These are phyloP conservation scores for Tricholoma sp. DNA, from an alignment of 768 basidiomycete species.

Conservation along the genomic window DNA sequence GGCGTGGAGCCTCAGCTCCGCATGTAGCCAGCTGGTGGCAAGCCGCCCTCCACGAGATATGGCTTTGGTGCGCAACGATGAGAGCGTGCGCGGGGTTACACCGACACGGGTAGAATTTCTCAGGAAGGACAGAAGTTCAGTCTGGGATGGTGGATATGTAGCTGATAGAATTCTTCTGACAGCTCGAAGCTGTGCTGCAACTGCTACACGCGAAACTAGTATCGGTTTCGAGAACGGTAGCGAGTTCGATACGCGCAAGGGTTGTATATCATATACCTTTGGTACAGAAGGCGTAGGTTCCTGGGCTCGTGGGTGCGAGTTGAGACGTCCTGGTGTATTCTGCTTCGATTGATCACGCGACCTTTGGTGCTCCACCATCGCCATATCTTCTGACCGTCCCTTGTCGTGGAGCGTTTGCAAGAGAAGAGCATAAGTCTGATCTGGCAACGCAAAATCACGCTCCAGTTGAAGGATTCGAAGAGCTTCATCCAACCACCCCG, in stretches of 20 bases:
- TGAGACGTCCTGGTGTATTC: neutral
- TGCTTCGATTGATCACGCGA: neutral
- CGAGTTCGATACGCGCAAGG: neutral
- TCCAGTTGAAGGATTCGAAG: constrained; percentile 3
- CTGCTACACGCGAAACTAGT: neutral
- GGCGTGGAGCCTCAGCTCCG: constrained; percentile 5
- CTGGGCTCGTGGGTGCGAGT: neutral
- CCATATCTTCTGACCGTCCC: neutral
- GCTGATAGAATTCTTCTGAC: constrained; percentile 3
- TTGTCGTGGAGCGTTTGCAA: constrained; percentile 1
- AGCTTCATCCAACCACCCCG: constrained; percentile 14
- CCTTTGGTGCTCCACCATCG: neutral
- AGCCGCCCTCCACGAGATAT: neutral
- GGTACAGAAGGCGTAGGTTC: neutral
- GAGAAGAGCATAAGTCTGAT: constrained; percentile 7
- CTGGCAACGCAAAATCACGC: constrained; percentile 5
- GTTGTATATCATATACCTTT: neutral
- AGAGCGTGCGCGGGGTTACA: neutral
- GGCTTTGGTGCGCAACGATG: constrained; percentile 6
- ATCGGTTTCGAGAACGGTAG: neutral
- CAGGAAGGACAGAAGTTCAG: constrained; percentile 3
- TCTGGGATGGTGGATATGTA: neutral
- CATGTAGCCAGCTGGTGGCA: constrained; percentile 9
- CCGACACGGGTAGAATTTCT: constrained; percentile 4
- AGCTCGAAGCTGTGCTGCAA: constrained; percentile 6